Evolutionary conservation across 202 grass and related monocot genomes (phyloP).

Genomic region (Zizania palustris): DNA sequence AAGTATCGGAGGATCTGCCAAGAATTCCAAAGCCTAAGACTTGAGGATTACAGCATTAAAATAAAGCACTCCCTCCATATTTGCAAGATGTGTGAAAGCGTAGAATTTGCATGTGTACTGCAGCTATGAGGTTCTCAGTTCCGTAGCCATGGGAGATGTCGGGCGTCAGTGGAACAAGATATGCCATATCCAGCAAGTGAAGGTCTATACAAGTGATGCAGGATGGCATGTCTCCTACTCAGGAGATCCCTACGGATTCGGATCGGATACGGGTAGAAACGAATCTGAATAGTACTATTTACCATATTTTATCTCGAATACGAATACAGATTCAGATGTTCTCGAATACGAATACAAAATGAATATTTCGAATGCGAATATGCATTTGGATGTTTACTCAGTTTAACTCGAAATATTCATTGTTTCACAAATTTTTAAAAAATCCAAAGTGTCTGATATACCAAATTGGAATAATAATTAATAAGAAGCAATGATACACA

Average conservation of each 20-base stretch:
- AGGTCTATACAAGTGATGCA: background rate
- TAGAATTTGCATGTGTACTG: background rate
- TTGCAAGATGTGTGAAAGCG: background rate
- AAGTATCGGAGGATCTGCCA: conserved; percentile 11
- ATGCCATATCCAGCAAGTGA: background rate
- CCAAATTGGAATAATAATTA: too few species aligned
- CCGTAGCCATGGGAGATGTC: background rate
- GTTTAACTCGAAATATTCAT: too few species aligned
- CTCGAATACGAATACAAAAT: too few species aligned
- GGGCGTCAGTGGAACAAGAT: background rate
- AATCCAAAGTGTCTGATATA: too few species aligned
- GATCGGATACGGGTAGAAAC: too few species aligned
- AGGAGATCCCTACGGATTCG: background rate
- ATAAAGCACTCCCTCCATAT: background rate
- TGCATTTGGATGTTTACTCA: too few species aligned
- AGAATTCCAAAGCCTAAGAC: background rate
- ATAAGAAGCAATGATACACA: too few species aligned
- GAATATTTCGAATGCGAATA: too few species aligned
- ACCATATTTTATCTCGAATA: too few species aligned
- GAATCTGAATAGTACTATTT: too few species aligned
- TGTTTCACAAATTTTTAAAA: too few species aligned
- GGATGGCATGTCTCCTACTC: conserved; percentile 1
- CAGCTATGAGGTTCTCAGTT: background rate
- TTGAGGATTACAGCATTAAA: background rate
- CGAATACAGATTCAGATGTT: too few species aligned